Evolutionary conservation across 352 stramenopile species (phyloP).

Genomic region (Aphanomyces cochlioides): DNA sequence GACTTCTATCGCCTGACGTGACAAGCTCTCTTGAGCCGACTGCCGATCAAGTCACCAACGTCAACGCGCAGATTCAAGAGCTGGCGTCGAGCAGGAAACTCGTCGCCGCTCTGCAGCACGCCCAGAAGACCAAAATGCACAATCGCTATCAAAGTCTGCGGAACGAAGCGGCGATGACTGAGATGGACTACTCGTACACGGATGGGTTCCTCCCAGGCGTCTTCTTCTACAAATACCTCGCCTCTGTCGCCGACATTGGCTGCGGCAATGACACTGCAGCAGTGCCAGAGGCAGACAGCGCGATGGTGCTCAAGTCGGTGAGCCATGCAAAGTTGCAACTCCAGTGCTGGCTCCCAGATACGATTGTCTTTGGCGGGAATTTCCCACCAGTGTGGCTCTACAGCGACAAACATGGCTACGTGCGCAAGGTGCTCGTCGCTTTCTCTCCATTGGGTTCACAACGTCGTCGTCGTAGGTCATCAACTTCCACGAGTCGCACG

Average conservation of each 20-base stretch:
- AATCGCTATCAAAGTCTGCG: slow-evolving; percentile 19
- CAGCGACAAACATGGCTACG: slow-evolving; percentile 59
- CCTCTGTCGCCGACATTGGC: slow-evolving; percentile 18
- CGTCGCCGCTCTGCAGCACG: slow-evolving; percentile 4
- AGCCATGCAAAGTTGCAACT: slow-evolving; percentile 13
- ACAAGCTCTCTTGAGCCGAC: neutral
- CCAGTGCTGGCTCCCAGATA: slow-evolving; percentile 60
- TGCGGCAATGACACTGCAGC: neutral
- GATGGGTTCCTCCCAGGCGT: slow-evolving; percentile 27
- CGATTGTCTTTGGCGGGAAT: slow-evolving; percentile 73
- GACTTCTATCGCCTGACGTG: slow-evolving; percentile 13
- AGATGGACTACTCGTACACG: slow-evolving; percentile 32
- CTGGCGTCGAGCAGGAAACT: slow-evolving; percentile 6
- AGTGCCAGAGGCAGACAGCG: neutral
- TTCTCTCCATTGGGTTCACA: too few relatives aligned
- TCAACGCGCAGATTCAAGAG: neutral
- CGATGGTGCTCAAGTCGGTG: neutral
- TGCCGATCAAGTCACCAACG: neutral
- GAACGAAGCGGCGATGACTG: neutral
- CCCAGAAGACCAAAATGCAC: slow-evolving; percentile 9
- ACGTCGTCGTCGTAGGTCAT: slow-evolving; percentile 37
- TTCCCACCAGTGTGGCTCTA: slow-evolving; percentile 68
- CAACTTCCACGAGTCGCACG: slow-evolving; percentile 66
- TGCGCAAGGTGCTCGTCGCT: slow-evolving; percentile 33
- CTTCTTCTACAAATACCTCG: slow-evolving; percentile 29